Conservation (phyloP, 768 basidiomycete species). For the Phanerochaete sordida region DNA sequence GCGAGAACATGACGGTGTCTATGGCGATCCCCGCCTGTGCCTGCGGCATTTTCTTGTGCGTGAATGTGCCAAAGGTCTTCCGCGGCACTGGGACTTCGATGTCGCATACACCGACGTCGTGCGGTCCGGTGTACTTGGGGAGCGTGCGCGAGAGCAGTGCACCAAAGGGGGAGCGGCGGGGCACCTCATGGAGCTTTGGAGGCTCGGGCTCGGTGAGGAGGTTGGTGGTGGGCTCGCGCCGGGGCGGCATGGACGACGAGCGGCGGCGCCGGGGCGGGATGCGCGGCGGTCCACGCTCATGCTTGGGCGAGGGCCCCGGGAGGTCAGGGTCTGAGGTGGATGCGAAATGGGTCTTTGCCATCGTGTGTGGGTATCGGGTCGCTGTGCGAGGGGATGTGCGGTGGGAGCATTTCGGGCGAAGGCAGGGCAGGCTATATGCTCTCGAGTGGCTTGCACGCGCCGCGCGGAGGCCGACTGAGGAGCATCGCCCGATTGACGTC, state of each 20-base stretch:
- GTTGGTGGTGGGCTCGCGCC: neutral
- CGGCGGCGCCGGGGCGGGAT: neutral
- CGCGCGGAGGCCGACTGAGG: neutral
- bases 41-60: slow-evolving; percentile 20
- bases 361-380: neutral
- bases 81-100: slow-evolving; percentile 27
- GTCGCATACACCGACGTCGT: slow-evolving; percentile 30
- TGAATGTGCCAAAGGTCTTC: slow-evolving; percentile 25
- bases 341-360: neutral
- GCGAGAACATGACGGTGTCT: slow-evolving; percentile 28
- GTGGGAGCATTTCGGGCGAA: too few relatives aligned
- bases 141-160: slow-evolving; percentile 27
- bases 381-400: neutral
- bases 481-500: neutral
- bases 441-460: neutral
- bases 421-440: neutral
- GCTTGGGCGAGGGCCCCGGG: neutral
- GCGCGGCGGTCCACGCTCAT: too few relatives aligned
- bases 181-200: slow-evolving; percentile 1
- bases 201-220: slow-evolving; percentile 1
- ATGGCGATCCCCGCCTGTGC: slow-evolving; percentile 25
- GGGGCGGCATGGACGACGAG: neutral
- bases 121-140: slow-evolving; percentile 27
- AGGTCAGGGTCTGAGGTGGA: slow-evolving; percentile 1
- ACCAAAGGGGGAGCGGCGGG: slow-evolving; percentile 20